These are phyloP conservation scores for Agaricales sp. DNA, from an alignment of 1,284 basidiomycete species.

Conservation along the genomic window DNA sequence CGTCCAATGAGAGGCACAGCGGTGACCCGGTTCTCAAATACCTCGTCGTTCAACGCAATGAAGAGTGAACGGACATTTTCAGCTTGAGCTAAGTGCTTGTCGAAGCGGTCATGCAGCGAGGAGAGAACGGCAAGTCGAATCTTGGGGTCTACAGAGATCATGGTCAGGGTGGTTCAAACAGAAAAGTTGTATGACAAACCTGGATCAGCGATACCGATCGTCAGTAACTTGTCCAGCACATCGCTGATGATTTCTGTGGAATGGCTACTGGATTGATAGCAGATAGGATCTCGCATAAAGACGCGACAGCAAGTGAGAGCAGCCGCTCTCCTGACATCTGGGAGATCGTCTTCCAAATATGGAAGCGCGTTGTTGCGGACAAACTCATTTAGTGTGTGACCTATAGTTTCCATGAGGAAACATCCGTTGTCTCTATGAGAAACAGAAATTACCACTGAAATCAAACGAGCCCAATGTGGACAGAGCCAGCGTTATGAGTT, in stretches of 20 bases:
- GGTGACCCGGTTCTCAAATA: constrained; percentile 86
- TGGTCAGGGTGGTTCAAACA: constrained; percentile 3
- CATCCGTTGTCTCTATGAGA: constrained; percentile 10
- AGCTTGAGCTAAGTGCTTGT: constrained; percentile 96
- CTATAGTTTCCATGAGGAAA: no score
- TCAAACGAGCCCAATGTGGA: constrained; percentile 89
- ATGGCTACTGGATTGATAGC: constrained; percentile 92
- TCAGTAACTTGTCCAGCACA: constrained; percentile 93
- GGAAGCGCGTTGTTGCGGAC: constrained; percentile 88
- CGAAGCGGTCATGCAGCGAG: constrained; percentile 89
- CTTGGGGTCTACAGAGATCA: constrained; percentile 44
- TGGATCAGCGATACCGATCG: constrained; percentile 96
- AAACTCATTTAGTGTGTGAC: constrained; percentile 94
- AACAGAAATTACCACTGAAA: constrained; percentile 63
- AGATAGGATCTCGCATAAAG: constrained; percentile 94
- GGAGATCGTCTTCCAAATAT: constrained; percentile 88
- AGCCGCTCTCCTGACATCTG: constrained; percentile 85
- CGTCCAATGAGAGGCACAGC: constrained; percentile 92
- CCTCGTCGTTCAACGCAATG: constrained; percentile 96
- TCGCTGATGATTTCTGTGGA: constrained; percentile 98
- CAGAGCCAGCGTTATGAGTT: constrained; percentile 80
- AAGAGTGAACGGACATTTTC: constrained; percentile 97
- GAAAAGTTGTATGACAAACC: constrained; percentile 36
- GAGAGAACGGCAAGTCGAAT: constrained; percentile 88
- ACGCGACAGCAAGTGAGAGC: constrained; percentile 88